phyloP scores from a whole-genome alignment of 1,139 yeast genomes.

The Yamadazyma epiphylla region DNA sequence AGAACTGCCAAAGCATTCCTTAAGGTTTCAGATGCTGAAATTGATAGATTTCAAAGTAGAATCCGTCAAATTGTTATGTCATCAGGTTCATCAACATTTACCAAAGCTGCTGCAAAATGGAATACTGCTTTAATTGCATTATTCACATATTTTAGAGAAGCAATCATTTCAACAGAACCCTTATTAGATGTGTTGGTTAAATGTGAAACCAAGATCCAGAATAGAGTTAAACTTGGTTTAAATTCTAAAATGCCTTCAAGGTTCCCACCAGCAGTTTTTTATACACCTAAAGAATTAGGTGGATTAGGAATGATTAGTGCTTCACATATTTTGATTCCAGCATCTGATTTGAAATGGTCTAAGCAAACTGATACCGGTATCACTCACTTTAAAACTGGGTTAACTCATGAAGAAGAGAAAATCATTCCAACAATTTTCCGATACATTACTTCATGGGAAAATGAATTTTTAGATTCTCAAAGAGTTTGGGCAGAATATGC shows the following conservation, averaged over 20 bases:
- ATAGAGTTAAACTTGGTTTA: slow-evolving; percentile 88
- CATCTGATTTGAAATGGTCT: slow-evolving; percentile 89
- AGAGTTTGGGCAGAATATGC: slow-evolving; percentile 98
- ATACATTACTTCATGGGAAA: slow-evolving; percentile 94
- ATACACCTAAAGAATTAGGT: slow-evolving; percentile 95
- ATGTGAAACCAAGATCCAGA: slow-evolving; percentile 91
- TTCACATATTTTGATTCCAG: slow-evolving; percentile 90
- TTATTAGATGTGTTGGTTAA: slow-evolving; percentile 80
- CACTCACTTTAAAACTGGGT: slow-evolving; percentile 91
- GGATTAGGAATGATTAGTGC: slow-evolving; percentile 98
- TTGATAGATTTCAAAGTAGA: slow-evolving; percentile 76
- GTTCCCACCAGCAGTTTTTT: slow-evolving; percentile 98
- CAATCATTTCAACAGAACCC: slow-evolving; percentile 78
- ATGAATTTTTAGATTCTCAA: slow-evolving; percentile 90
- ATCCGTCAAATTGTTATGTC: slow-evolving; percentile 91
- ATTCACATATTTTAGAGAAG: slow-evolving; percentile 90
- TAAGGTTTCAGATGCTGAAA: slow-evolving; percentile 77
- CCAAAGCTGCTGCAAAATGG: slow-evolving; percentile 95
- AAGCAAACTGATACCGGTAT: slow-evolving; percentile 93
- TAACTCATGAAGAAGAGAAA: slow-evolving; percentile 77
- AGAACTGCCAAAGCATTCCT: slow-evolving; percentile 87
- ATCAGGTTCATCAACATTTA: slow-evolving; percentile 92
- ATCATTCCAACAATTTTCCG: slow-evolving; percentile 91
- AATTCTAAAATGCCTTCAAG: slow-evolving; percentile 98
- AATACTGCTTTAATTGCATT: slow-evolving; percentile 85